phyloP scores from a whole-genome alignment of 805 yeast genomes.

The Yamadazyma phyllophila region DNA sequence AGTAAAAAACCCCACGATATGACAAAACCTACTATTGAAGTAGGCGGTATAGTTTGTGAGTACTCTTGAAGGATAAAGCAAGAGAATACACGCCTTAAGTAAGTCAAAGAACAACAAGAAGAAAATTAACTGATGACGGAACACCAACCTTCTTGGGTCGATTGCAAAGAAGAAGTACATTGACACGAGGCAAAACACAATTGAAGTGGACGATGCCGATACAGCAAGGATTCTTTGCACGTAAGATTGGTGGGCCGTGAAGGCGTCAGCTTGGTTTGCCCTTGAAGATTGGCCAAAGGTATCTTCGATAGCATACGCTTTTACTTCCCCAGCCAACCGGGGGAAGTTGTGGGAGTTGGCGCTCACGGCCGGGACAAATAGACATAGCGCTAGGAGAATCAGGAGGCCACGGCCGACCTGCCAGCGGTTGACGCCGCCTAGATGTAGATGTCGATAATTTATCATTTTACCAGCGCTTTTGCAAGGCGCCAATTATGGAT shows the following conservation, averaged over 20 bases:
- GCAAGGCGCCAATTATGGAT: background rate
- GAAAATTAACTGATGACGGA: slow-evolving; percentile 68
- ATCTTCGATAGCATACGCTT: background rate
- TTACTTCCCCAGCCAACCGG: background rate
- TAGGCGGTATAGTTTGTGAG: slow-evolving; percentile 43
- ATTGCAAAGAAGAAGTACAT: slow-evolving; percentile 61
- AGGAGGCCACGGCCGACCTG: background rate
- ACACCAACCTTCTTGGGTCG: slow-evolving; percentile 60
- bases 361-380: background rate
- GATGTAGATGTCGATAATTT: background rate
- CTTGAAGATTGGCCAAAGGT: background rate
- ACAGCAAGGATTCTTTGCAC: slow-evolving; percentile 39
- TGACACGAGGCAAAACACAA: slow-evolving; percentile 52
- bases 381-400: background rate
- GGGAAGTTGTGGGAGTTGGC: background rate
- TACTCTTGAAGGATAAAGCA: slow-evolving; percentile 67
- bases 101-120: slow-evolving; percentile 72
- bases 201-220: slow-evolving; percentile 36
- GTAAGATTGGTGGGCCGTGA: slow-evolving; percentile 25
- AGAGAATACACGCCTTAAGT: slow-evolving; percentile 64
- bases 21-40: slow-evolving; percentile 50
- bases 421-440: background rate
- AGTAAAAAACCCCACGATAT: slow-evolving; percentile 77
- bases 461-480: background rate
- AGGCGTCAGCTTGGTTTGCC: slow-evolving; percentile 26